A percentile compares a stretch with the other conserved stretches of the same genome.
These are phyloP conservation scores for Scedosporium minutisporum DNA, from an alignment of 2,329 filamentous ascomycete species.

Conservation along the genomic window DNA sequence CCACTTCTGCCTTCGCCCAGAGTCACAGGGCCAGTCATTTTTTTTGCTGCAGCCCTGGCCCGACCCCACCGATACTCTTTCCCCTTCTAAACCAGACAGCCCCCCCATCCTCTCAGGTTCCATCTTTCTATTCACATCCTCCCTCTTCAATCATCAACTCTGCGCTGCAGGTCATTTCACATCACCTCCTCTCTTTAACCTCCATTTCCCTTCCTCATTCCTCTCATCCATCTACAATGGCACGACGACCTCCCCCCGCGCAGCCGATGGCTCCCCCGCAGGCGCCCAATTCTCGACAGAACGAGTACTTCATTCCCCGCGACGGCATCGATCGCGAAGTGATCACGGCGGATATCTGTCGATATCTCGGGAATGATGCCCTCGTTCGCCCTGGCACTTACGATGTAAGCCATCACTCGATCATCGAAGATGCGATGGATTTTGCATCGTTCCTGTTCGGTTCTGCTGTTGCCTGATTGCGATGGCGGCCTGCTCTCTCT, in stretches of 20 bases:
- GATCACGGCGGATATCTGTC: slow-evolving; percentile 76
- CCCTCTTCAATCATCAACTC: not conserved
- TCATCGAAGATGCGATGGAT: not conserved
- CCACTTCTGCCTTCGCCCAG: slow-evolving; percentile 1
- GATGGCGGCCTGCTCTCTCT: not conserved
- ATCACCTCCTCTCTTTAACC: slow-evolving; percentile 10
- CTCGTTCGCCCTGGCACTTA: slow-evolving; percentile 66
- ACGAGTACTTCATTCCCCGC: slow-evolving; percentile 72
- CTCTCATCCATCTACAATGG: slow-evolving; percentile 21
- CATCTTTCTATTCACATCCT: slow-evolving; percentile 6
- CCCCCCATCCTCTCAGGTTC: slow-evolving; percentile 3
- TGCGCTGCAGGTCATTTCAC: slow-evolving; percentile 9
- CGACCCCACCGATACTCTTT: slow-evolving; percentile 5
- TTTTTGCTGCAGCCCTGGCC: slow-evolving; percentile 4
- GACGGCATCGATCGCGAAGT: slow-evolving; percentile 78
- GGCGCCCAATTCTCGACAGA: slow-evolving; percentile 37
- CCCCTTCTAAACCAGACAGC: slow-evolving; percentile 6
- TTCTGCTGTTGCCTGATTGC: not conserved
- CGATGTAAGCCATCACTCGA: slow-evolving; percentile 45
- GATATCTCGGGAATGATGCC: slow-evolving; percentile 74
- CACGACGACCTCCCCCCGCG: slow-evolving; percentile 23
- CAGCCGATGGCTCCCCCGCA: slow-evolving; percentile 24
- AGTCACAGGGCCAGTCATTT: not conserved
- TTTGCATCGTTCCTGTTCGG: not conserved
- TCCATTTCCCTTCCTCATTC: slow-evolving; percentile 3